phyloP scores from a whole-genome alignment of 2,329 filamentous ascomycete species.

The Dactylella cylindrospora region DNA sequence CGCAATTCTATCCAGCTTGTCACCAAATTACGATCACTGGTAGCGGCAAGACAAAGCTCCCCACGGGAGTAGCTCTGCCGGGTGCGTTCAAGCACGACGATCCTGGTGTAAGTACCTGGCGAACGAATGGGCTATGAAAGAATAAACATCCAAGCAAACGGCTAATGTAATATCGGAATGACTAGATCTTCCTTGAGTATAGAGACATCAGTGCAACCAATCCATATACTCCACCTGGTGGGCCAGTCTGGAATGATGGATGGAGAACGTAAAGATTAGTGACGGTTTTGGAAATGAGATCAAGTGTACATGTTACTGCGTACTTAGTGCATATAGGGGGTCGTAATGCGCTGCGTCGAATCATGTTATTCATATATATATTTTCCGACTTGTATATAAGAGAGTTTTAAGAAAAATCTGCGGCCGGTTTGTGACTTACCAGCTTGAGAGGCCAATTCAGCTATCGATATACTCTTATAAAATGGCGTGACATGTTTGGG shows the following conservation, averaged over 20 bases:
- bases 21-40: constrained; percentile 46
- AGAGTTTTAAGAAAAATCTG: too few relatives aligned
- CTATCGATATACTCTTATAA: too few relatives aligned
- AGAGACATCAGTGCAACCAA: constrained; percentile 47
- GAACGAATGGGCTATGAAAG: neutral
- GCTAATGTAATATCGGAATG: neutral
- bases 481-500: too few relatives aligned
- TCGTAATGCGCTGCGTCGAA: too few relatives aligned
- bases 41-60: constrained; percentile 43
- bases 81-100: constrained; percentile 47
- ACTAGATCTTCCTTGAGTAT: constrained; percentile 49
- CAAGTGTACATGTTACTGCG: too few relatives aligned
- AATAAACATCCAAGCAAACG: neutral
- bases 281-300: too few relatives aligned
- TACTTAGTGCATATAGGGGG: too few relatives aligned
- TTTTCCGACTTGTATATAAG: too few relatives aligned
- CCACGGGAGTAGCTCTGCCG: constrained; percentile 46
- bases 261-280: too few relatives aligned
- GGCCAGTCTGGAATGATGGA: constrained; percentile 44
- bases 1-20: constrained; percentile 46
- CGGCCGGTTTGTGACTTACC: too few relatives aligned
- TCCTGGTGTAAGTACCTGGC: constrained; percentile 30
- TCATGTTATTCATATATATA: too few relatives aligned
- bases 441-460: too few relatives aligned
- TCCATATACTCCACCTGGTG: constrained; percentile 48